A percentile compares a stretch with the other conserved stretches of the same genome.
These are phyloP conservation scores for Pyrus pyrifolia DNA, from an alignment of 306 rosid species.

Conservation along the genomic window DNA sequence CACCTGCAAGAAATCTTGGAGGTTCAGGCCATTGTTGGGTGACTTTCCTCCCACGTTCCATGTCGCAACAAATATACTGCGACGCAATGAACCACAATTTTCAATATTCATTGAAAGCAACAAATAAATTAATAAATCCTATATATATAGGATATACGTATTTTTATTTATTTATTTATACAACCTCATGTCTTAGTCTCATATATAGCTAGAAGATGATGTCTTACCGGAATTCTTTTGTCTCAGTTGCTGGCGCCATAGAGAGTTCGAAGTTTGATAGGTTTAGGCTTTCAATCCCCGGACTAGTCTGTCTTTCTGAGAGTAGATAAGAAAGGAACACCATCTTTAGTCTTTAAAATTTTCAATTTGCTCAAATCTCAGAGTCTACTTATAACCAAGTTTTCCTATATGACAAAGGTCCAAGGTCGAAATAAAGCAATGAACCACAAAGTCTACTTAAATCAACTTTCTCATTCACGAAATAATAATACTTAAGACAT, in stretches of 20 bases:
- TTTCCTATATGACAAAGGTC: background rate
- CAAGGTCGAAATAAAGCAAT: slow-evolving; percentile 25
- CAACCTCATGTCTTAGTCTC: background rate
- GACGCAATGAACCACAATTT: background rate
- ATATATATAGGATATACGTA: background rate
- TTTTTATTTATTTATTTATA: background rate
- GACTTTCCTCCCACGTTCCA: slow-evolving; percentile 96
- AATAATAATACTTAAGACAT: background rate
- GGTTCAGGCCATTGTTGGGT: slow-evolving; percentile 64
- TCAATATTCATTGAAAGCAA: background rate
- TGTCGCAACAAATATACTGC: slow-evolving; percentile 76
- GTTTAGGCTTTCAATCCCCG: slow-evolving; percentile 69
- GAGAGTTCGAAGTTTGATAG: slow-evolving; percentile 53
- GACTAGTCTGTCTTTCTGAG: slow-evolving; percentile 55
- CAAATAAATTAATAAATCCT: background rate
- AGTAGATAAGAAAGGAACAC: slow-evolving; percentile 12
- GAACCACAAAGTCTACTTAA: background rate
- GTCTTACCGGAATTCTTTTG: slow-evolving; percentile 54
- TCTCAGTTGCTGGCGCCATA: slow-evolving; percentile 40
- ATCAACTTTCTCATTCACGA: background rate
- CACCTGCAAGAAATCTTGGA: slow-evolving; percentile 77
- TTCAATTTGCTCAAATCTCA: background rate
- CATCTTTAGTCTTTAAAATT: background rate
- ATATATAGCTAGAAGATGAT: background rate
- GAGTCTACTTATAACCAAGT: background rate